A percentile compares a stretch with the other conserved stretches of the same genome.
Evolutionary conservation across 2,329 filamentous ascomycete genomes (phyloP).

Genomic region (Leptographium wingfieldii): DNA sequence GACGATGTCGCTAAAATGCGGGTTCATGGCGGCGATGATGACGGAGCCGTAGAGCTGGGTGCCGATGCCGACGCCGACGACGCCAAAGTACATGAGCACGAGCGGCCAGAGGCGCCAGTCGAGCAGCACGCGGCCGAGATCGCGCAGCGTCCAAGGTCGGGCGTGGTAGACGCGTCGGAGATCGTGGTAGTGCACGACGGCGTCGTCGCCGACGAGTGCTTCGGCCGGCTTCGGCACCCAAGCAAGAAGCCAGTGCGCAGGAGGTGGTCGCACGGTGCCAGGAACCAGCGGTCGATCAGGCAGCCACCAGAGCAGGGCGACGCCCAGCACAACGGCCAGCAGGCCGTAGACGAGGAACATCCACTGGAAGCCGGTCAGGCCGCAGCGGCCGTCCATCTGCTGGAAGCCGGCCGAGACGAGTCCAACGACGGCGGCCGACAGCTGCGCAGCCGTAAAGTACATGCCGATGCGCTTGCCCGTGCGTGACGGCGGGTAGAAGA

Average conservation of each 20-base stretch:
- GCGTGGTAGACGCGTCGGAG: slow-evolving; percentile 68
- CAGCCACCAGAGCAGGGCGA: slow-evolving; percentile 76
- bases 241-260: slow-evolving; percentile 38
- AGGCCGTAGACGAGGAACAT: slow-evolving; percentile 88
- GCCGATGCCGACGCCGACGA: slow-evolving; percentile 84
- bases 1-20: slow-evolving; percentile 57
- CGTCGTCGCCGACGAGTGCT: slow-evolving; percentile 64
- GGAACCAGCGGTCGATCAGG: slow-evolving; percentile 70
- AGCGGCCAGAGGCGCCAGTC: slow-evolving; percentile 87
- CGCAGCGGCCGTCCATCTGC: slow-evolving; percentile 68
- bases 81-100: slow-evolving; percentile 85
- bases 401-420: slow-evolving; percentile 86
- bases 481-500: slow-evolving; percentile 80
- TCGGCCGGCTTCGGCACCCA: slow-evolving; percentile 60
- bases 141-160: slow-evolving; percentile 57
- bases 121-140: slow-evolving; percentile 57
- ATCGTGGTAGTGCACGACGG: slow-evolving; percentile 70
- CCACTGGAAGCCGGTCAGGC: slow-evolving; percentile 74
- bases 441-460: slow-evolving; percentile 76
- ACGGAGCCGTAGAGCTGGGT: slow-evolving; percentile 80
- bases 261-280: slow-evolving; percentile 41
- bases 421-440: slow-evolving; percentile 80
- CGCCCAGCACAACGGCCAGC: slow-evolving; percentile 57
- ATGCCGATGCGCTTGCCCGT: slow-evolving; percentile 80
- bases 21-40: slow-evolving; percentile 71